Conservation (phyloP, 2,329 filamentous ascomycete genomes). For the Graphium sp. region DNA sequence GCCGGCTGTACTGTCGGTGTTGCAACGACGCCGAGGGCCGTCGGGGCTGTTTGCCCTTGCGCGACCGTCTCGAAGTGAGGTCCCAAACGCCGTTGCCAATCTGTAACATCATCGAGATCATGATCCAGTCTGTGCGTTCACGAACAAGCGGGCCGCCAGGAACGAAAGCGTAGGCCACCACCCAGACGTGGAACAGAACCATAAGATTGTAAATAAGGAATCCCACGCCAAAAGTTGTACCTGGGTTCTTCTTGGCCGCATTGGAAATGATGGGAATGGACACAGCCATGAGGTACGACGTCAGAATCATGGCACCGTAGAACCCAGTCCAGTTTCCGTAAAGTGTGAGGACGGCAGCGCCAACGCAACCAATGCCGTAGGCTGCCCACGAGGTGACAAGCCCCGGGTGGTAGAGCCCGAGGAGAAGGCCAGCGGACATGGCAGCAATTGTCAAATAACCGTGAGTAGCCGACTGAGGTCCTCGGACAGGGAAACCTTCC, state of each 20-base stretch:
- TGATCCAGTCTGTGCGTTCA: conserved; percentile 92
- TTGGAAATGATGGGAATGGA: conserved; percentile 59
- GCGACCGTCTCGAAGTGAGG: conserved; percentile 28
- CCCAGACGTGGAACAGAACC: conserved; percentile 96
- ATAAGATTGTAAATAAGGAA: conserved; percentile 88
- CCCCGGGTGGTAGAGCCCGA: conserved; percentile 57
- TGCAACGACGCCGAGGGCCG: conserved; percentile 15
- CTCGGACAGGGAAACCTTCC: conserved; percentile 86
- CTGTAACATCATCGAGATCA: conserved; percentile 68
- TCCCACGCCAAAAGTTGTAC: conserved; percentile 67
- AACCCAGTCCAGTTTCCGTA: conserved; percentile 78
- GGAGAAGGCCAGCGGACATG: conserved; percentile 68
- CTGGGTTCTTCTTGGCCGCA: conserved; percentile 62
- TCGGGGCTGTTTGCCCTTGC: conserved; percentile 8
- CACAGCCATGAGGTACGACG: conserved; percentile 69
- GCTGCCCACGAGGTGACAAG: conserved; percentile 63
- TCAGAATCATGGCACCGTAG: conserved; percentile 60
- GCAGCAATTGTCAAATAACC: conserved; percentile 72
- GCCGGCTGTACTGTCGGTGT: conserved; percentile 33
- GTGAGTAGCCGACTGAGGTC: conserved; percentile 78
- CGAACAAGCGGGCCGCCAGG: conserved; percentile 84
- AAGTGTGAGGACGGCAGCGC: conserved; percentile 61
- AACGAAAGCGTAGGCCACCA: conserved; percentile 95
- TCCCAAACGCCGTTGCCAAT: conserved; percentile 78
- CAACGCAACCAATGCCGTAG: conserved; percentile 62